Evolutionary conservation across 352 stramenopile genomes (phyloP).

Genomic region (Bremia lactucae): DNA sequence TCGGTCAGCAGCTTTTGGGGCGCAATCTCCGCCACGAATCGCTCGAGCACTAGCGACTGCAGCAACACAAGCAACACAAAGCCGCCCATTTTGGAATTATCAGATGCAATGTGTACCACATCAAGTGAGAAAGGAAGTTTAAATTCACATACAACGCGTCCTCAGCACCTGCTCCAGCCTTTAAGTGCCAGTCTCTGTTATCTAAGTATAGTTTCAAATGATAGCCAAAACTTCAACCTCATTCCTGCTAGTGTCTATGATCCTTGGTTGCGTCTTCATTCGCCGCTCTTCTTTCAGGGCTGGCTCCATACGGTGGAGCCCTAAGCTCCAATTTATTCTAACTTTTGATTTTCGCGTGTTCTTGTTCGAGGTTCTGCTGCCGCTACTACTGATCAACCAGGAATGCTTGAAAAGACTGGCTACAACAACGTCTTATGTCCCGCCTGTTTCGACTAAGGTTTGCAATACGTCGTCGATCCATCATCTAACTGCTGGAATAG

Average conservation of each 20-base stretch:
- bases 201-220: conserved; percentile 22
- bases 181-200: conserved; percentile 18
- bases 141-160: too few species aligned
- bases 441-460: too few species aligned
- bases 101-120: too few species aligned
- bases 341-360: conserved; percentile 16
- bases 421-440: too few species aligned
- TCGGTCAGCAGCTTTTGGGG: conserved; percentile 31
- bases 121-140: too few species aligned
- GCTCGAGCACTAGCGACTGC: conserved; percentile 3
- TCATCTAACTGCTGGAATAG: conserved; percentile 12
- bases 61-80: conserved; percentile 6
- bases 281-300: conserved; percentile 20
- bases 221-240: conserved; percentile 25
- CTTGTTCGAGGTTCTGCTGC: conserved; percentile 15
- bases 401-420: conserved; percentile 10
- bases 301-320: conserved; percentile 5
- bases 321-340: conserved; percentile 7
- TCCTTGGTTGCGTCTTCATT: conserved; percentile 24
- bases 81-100: too few species aligned
- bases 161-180: too few species aligned
- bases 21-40: conserved; percentile 5
- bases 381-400: conserved; percentile 16
- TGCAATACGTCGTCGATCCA: conserved; percentile 23
- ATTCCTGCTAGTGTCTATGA: conserved; percentile 10